These are phyloP conservation scores for Boletus reticulatus DNA, from an alignment of 768 basidiomycete species.

Conservation along the genomic window DNA sequence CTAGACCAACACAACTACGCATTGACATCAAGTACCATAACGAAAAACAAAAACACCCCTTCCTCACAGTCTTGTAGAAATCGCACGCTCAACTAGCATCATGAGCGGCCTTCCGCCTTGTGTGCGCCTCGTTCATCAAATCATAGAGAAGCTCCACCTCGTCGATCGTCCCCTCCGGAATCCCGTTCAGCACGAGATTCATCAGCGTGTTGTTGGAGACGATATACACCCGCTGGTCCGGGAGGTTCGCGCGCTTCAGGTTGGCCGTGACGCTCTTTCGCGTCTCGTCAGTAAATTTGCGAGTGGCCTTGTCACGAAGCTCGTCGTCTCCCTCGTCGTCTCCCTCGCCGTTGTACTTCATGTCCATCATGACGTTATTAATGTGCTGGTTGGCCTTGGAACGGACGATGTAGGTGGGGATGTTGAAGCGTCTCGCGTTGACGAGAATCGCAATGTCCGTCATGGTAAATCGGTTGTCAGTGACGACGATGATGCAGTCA, in stretches of 20 bases:
- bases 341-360: constrained; percentile 18
- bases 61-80: no score
- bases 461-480: constrained; percentile 22
- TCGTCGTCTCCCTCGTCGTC: constrained; percentile 10
- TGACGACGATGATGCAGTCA: constrained; percentile 21
- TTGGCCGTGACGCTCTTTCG: constrained; percentile 15
- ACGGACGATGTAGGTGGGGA: constrained; percentile 23
- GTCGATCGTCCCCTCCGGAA: constrained; percentile 19
- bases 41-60: no score
- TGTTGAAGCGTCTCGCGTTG: constrained; percentile 14
- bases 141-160: constrained; percentile 22
- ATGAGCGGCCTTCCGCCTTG: not conserved
- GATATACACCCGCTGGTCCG: constrained; percentile 28
- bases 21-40: no score
- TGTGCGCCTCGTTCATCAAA: constrained; percentile 8
- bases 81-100: no score
- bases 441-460: constrained; percentile 21
- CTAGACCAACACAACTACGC: no score
- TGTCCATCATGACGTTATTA: constrained; percentile 15
- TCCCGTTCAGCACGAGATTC: constrained; percentile 15
- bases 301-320: constrained; percentile 10
- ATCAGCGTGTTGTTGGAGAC: constrained; percentile 21
- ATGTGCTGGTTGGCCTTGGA: constrained; percentile 25
- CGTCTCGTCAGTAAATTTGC: constrained; percentile 16
- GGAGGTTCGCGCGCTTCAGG: constrained; percentile 22